A percentile compares a stretch with the other conserved stretches of the same genome.
Evolutionary conservation across 1,284 basidiomycete species (phyloP).

Genomic region (Malassezia psittaci): DNA sequence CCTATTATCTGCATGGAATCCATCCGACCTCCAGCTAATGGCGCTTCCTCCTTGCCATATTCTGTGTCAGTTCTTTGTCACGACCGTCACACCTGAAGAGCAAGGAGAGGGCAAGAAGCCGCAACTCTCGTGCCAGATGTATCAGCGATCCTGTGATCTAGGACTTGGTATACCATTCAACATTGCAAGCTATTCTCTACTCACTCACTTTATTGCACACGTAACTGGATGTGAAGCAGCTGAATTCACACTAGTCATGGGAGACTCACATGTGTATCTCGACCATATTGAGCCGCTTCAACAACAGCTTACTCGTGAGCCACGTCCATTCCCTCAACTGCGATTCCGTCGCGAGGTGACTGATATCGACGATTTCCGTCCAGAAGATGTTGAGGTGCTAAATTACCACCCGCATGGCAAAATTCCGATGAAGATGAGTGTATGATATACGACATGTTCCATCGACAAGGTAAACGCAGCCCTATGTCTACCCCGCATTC

Average conservation of each 20-base stretch:
- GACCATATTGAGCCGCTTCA: conserved; percentile 82
- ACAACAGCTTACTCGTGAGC: conserved; percentile 66
- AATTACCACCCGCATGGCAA: conserved; percentile 75
- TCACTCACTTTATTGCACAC: conserved; percentile 91
- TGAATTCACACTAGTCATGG: conserved; percentile 80
- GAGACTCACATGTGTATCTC: conserved; percentile 89
- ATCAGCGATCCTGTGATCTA: conserved; percentile 90
- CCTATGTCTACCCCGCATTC: background rate
- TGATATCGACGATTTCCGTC: conserved; percentile 70
- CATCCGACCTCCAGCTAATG: conserved; percentile 80
- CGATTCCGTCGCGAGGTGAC: conserved; percentile 57
- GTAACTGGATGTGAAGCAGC: conserved; percentile 76
- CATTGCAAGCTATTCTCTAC: conserved; percentile 90
- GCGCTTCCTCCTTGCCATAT: conserved; percentile 96
- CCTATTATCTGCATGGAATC: conserved; percentile 93
- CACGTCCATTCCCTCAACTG: conserved; percentile 73
- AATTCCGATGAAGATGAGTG: conserved; percentile 97
- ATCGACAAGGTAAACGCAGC: background rate
- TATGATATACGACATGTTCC: conserved; percentile 50
- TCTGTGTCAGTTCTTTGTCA: conserved; percentile 97
- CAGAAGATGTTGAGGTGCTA: conserved; percentile 71
- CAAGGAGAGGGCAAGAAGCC: conserved; percentile 17
- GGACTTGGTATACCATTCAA: conserved; percentile 91
- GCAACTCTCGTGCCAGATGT: conserved; percentile 80
- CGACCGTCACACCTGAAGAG: conserved; percentile 57